These are phyloP conservation scores for Cymbidium sinense DNA, from an alignment of 106 monocot species.

Conservation along the genomic window DNA sequence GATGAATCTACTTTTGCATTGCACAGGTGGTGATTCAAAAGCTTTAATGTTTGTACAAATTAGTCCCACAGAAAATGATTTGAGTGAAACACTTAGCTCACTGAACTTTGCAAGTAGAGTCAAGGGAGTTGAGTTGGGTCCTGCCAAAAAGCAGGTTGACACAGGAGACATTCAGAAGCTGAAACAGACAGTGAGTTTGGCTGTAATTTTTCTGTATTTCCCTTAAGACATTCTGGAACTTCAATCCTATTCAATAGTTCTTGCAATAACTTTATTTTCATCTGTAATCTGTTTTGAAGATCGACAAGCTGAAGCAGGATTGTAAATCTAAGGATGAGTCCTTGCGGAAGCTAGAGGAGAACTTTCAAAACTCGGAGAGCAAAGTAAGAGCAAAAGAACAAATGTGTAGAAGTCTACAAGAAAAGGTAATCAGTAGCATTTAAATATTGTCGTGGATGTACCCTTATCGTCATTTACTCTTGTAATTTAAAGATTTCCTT, in stretches of 20 bases:
- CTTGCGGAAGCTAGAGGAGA: constrained; percentile 63
- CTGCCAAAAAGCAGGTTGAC: constrained; percentile 79
- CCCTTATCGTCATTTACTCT: background rate
- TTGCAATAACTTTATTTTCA: background rate
- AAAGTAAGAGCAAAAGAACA: constrained; percentile 71
- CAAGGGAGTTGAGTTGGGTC: constrained; percentile 67
- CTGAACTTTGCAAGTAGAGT: constrained; percentile 87
- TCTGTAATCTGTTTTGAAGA: constrained; percentile 30
- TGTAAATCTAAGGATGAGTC: constrained; percentile 64
- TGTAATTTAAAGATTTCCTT: background rate
- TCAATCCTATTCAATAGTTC: background rate
- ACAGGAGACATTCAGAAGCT: constrained; percentile 59
- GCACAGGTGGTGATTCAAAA: constrained; percentile 78
- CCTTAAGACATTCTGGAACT: background rate
- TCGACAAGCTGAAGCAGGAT: constrained; percentile 75
- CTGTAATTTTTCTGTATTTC: background rate
- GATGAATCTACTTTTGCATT: background rate
- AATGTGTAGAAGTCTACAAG: constrained; percentile 51
- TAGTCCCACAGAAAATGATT: constrained; percentile 75
- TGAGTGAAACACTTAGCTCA: constrained; percentile 76
- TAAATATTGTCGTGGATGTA: background rate
- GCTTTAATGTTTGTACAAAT: constrained; percentile 91
- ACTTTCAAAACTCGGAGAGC: constrained; percentile 53
- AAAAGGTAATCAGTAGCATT: constrained; percentile 48
- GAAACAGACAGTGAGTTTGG: constrained; percentile 55